Base-by-base conservation (phyloP, 768 basidiomycete species). In the Xerocomellus chrysenteron region DNA sequence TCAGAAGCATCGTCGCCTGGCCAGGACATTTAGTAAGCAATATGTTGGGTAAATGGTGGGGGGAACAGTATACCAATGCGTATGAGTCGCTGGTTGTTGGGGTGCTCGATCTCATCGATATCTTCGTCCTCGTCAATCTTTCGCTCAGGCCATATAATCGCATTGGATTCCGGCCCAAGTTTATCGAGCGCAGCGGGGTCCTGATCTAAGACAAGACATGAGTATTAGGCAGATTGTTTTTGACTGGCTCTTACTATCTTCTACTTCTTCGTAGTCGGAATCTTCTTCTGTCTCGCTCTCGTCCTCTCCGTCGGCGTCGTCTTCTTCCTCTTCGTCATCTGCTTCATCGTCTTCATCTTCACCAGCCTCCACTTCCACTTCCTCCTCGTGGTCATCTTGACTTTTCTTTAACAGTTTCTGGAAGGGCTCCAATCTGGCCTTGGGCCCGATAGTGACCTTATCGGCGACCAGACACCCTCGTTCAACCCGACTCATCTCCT, bases 401-500 rank as follows among this genome's bases (percentile, higher is more conserved):
- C 74, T 74, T 69, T 73, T 78, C 64, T 72, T 82, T n/a, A 87
- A 88, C 56, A 98, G 74, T 50, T 90, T 78, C 61, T 87, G 84
- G 66, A 92, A 96, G 16, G 84, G 82, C 45, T 75, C 73, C 47
- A 97, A 66, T 43, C 66, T 74, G 10, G 87, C 89, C 37, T 81
- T 75, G n/a, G 87, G 85, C 0, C 94, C 95, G 16, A 98, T 70
- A 33, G 80, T 76, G 1, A 95, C 94, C 17, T 82, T 87, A 60
- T 94, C 90, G 0, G 86, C 92, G 32, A 98, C 78, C 59, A 99
- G 70, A 60, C 86, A 90, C 0, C 97, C 96, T 35, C 76, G 77
- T 12, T 82, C 82, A n/a, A 99, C 75, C 6, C 68, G 74, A 52
- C 83, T 84, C 43, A 79, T 80, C 55, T 89, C 86, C 55, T 81